Conservation (phyloP, 2,329 filamentous ascomycete species). For the Pyrenochaeta sp. region DNA sequence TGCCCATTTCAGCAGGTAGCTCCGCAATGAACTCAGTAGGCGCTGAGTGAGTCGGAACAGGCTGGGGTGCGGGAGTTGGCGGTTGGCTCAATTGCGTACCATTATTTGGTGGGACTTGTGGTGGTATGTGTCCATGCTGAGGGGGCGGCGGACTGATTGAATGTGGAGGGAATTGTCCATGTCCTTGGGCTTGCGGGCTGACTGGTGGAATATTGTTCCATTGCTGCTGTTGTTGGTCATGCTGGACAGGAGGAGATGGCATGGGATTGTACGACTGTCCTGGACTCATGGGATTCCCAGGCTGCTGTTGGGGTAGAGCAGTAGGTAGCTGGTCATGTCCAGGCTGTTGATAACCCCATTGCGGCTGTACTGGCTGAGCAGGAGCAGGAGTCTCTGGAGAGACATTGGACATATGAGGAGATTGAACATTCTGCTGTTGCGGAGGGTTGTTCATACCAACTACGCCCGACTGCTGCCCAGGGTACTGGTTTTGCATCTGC, state of each 20-base stretch:
- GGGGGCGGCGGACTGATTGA: conserved; percentile 28
- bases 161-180: conserved; percentile 13
- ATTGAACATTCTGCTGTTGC: conserved; percentile 12
- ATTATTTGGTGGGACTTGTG: conserved; percentile 13
- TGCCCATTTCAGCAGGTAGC: conserved; percentile 43
- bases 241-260: conserved; percentile 18
- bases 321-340: conserved; percentile 4
- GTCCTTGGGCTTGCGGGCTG: conserved; percentile 18
- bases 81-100: conserved; percentile 17
- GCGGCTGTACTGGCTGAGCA: conserved; percentile 13
- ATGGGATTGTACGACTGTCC: conserved; percentile 18
- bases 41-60: conserved; percentile 7
- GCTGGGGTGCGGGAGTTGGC: conserved; percentile 19
- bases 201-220: conserved; percentile 29
- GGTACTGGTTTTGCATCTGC: conserved; percentile 14
- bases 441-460: conserved; percentile 18
- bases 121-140: conserved; percentile 15
- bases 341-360: conserved; percentile 11
- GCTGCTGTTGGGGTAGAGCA: conserved; percentile 9
- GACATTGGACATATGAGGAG: conserved; percentile 14
- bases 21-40: conserved; percentile 43
- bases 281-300: conserved; percentile 13
- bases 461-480: conserved; percentile 37
- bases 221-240: conserved; percentile 28
- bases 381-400: conserved; percentile 18